A percentile compares a stretch with the other conserved stretches of the same genome.
Conservation (phyloP, 345 rosid genomes). For the Toxicodendron radicans region DNA sequence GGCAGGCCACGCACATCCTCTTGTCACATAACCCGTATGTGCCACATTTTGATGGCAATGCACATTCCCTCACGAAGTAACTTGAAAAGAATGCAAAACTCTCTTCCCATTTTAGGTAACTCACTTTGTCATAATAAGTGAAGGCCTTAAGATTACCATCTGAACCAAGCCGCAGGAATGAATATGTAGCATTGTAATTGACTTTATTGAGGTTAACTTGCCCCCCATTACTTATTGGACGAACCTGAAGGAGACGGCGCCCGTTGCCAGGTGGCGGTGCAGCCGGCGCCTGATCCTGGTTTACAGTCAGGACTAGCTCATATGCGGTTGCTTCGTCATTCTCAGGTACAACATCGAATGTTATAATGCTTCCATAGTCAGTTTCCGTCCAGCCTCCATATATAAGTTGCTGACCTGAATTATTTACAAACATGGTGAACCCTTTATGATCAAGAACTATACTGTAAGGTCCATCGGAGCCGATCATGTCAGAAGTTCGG, state of each 20-base stretch:
- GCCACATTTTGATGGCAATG: constrained; percentile 32
- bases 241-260: constrained; percentile 3
- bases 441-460: constrained; percentile 16
- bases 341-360: constrained; percentile 3
- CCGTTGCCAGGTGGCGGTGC: not conserved
- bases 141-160: constrained; percentile 33
- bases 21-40: constrained; percentile 28
- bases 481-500: not conserved
- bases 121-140: constrained; percentile 26
- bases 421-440: constrained; percentile 14
- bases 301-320: not conserved
- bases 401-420: not conserved
- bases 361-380: not conserved
- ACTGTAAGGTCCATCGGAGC: not conserved
- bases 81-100: constrained; percentile 25
- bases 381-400: constrained; percentile 17
- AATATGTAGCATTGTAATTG: constrained; percentile 28
- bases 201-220: constrained; percentile 12
- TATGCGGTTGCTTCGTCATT: constrained; percentile 7
- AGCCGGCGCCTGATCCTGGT: not conserved
- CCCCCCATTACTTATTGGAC: not conserved
- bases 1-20: constrained; percentile 24
- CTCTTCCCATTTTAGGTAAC: constrained; percentile 21
- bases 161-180: constrained; percentile 26
- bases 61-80: constrained; percentile 22